Conservation (phyloP, 148 eudicot species). For the Silene uniflora region DNA sequence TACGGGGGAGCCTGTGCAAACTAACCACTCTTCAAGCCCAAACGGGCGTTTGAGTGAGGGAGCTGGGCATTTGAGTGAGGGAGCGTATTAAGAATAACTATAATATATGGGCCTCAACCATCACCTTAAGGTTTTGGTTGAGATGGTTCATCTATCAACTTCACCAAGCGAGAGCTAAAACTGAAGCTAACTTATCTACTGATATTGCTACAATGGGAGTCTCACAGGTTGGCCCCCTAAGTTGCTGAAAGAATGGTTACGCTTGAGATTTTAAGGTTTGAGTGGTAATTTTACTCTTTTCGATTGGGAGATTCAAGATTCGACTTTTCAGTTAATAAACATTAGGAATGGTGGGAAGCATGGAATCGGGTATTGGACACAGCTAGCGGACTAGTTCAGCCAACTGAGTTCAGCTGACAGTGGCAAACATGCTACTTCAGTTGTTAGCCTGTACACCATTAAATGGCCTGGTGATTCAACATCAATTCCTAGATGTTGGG, state of each 20-base stretch:
- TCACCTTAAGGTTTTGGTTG: too few species aligned
- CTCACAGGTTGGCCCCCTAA: conserved; percentile 38
- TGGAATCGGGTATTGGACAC: conserved; percentile 53
- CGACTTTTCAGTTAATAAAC: conserved; percentile 41
- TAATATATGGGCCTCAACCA: too few species aligned
- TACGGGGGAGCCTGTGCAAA: too few species aligned
- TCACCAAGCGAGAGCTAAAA: conserved; percentile 22
- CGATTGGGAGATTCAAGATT: conserved; percentile 40
- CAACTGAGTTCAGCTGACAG: background rate
- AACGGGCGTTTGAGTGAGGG: too few species aligned
- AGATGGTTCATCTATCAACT: too few species aligned
- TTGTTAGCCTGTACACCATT: conserved; percentile 33
- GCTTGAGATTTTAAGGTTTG: conserved; percentile 42
- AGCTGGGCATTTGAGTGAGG: too few species aligned
- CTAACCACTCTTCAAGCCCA: too few species aligned
- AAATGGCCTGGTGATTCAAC: conserved; percentile 59
- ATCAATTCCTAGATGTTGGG: conserved; percentile 58
- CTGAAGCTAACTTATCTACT: conserved; percentile 18
- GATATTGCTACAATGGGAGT: conserved; percentile 44
- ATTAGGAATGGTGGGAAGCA: conserved; percentile 37
- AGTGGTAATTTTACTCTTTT: conserved; percentile 48
- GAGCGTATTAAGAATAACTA: too few species aligned
- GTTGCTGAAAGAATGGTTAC: conserved; percentile 31
- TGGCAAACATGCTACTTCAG: conserved; percentile 17
- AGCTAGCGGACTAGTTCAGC: conserved; percentile 36